phyloP scores from a whole-genome alignment of 2,329 filamentous ascomycete genomes.

The Nemania diffusa region DNA sequence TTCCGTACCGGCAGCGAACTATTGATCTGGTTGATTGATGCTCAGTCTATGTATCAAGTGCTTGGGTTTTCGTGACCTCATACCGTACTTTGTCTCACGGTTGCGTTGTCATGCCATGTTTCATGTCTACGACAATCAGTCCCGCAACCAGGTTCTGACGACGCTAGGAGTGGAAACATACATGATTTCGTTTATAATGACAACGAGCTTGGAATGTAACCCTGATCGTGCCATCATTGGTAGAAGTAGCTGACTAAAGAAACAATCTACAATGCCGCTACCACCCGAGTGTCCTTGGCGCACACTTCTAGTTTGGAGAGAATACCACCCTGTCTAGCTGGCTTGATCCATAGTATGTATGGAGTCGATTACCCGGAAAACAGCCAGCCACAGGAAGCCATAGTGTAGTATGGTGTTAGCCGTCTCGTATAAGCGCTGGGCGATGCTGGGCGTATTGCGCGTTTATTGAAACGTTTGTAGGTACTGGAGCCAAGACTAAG shows the following conservation, averaged over 20 bases:
- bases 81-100: neutral
- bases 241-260: neutral
- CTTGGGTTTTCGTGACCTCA: neutral
- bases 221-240: neutral
- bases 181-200: neutral
- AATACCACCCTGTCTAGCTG: neutral
- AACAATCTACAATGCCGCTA: neutral
- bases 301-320: neutral
- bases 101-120: neutral
- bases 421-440: neutral
- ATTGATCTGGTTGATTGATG: neutral
- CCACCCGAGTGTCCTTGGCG: neutral
- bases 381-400: slow-evolving; percentile 2
- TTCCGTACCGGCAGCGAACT: neutral
- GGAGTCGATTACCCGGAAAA: neutral
- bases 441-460: neutral
- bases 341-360: neutral
- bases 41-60: neutral
- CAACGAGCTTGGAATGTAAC: neutral
- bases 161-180: neutral
- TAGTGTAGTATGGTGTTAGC: neutral
- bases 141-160: neutral
- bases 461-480: neutral
- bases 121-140: neutral
- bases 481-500: neutral